Evolutionary conservation across 75 land plant genomes (phyloP).

Genomic region (Sequoiadendron giganteum): DNA sequence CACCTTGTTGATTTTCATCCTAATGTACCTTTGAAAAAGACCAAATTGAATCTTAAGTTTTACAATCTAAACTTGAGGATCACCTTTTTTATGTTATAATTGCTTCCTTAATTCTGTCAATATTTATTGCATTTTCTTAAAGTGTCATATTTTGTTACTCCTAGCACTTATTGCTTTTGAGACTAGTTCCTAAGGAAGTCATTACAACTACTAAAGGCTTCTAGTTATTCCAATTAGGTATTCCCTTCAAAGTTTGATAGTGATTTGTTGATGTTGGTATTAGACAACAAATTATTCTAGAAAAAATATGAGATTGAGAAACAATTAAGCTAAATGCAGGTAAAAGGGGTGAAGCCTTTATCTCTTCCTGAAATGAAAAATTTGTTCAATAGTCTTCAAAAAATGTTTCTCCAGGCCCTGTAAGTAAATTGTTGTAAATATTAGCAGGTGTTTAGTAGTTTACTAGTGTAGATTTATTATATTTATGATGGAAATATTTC

Average conservation of each 20-base stretch:
- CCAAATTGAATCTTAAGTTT: too few relatives aligned
- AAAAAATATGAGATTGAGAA: not conserved
- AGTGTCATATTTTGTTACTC: too few relatives aligned
- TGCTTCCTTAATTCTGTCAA: not conserved
- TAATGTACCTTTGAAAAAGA: too few relatives aligned
- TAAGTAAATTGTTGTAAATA: constrained; percentile 36
- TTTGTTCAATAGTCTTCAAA: constrained; percentile 55
- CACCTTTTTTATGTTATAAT: not conserved
- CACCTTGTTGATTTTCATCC: too few relatives aligned
- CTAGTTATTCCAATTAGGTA: not conserved
- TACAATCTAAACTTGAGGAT: not conserved
- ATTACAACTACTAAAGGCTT: not conserved
- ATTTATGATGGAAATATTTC: constrained; percentile 11
- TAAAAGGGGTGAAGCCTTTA: constrained; percentile 85
- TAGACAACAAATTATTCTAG: not conserved
- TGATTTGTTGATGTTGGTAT: too few relatives aligned
- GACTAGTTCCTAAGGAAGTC: not conserved
- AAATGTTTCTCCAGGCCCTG: constrained; percentile 81
- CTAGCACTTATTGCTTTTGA: too few relatives aligned
- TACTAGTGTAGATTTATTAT: not conserved
- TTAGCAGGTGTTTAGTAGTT: too few relatives aligned
- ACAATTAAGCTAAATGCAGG: constrained; percentile 36
- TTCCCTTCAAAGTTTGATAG: too few relatives aligned
- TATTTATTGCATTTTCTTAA: not conserved
- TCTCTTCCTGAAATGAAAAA: constrained; percentile 80